Evolutionary conservation across 1,139 yeast species (phyloP), one percentile per base, ranked within the genome.

Genomic region (Ogataea hybrid): DNA sequence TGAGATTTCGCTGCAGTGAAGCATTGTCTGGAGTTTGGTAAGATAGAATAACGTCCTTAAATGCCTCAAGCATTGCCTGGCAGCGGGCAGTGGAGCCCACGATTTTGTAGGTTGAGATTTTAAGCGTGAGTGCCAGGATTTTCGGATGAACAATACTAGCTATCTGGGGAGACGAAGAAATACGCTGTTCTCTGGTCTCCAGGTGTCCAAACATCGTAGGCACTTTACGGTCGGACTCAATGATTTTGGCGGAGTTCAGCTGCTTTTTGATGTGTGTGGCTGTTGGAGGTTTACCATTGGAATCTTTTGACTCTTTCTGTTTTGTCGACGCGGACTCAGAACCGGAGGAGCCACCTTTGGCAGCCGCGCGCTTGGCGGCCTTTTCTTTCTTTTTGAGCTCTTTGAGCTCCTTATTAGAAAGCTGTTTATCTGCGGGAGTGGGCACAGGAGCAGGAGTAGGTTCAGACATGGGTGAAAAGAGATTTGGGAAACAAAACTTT

Each of bases 11-110:
- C 28, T 92, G 81, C 52, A 94, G 71, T 1, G 95, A 83, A 10
- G 94, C 84, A 44, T 87, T 90, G 32, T 73, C 77, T 3, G 98
- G 98, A 0, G 97, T 89, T 43, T 73, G 67, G 61, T 92, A 94
- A 54, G 88, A 95, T 32, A 64, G 59, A 40, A 94, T 87, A 17
- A 92, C 94, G 31, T 70, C 74, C 61, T 86, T 83, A 65, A 94
- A 94, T 7, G 90, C 92, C 49, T 77, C 77, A 62, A 94, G 69
- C 95, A 92, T 89, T 25, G 88, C 82, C 51, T 73, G 71, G 61
- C 96, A 85, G 53, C 99, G 76, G 22, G 87, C 82, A 11, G 81
- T 85, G 0, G 97, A 88, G 0, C 99, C 99, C 17, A 90, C 95
- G 35, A 90, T 78, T 52, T 82, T 79, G 62, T 88, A 90, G 35